Base-by-base conservation (phyloP, 768 basidiomycete genomes). In the Rhodotorula diobovata region DNA sequence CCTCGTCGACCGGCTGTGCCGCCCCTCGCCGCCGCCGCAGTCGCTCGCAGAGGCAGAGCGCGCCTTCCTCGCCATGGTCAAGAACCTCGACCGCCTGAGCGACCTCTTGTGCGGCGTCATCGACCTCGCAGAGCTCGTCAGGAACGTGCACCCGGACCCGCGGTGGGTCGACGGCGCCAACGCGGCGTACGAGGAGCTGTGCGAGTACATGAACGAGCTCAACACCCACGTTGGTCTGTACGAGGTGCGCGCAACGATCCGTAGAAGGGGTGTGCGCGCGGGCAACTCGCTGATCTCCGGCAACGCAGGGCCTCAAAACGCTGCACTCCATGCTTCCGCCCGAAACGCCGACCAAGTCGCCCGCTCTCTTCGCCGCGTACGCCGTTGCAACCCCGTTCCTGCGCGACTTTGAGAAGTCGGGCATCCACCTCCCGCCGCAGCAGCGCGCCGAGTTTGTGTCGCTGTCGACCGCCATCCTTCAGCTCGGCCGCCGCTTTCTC, bases 361-460 rank as follows among this genome's bases (percentile, higher is more conserved):
- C 76, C 74, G 76, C 76, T 14, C 76, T 78, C 30, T 77, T 75
- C 45, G 68, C 76, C 41, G 77, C 77, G 12, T 73, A 76, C 63
- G 72, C 76, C 74, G 93, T 94, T 12, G 93, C 96, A 39, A 84
- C 90, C 34, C 94, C 94, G 70, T 98, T 98, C 81, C 89, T 92
- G 86, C 86, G 90, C 58, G 96, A 98, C 83, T 99, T 99, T 81
- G 91, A 96, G 79, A 93, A 93, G 80, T 98, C 94, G 23, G 95
- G 92, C 16, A 94, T 98, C 72, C 86, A 94, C 79, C 84, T 99
- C 21, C 89, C 92, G 18, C 86, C 88, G 0, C 84, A 83, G 18
- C 84, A 92, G 76, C 86, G 96, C 51, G 83, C 86, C 46, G 87
- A 85, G 71, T 97, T 96, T 73, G 93, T 99, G 28, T 86, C 89